Base-by-base conservation (phyloP, 345 rosid species). In the Brassica incana region DNA sequence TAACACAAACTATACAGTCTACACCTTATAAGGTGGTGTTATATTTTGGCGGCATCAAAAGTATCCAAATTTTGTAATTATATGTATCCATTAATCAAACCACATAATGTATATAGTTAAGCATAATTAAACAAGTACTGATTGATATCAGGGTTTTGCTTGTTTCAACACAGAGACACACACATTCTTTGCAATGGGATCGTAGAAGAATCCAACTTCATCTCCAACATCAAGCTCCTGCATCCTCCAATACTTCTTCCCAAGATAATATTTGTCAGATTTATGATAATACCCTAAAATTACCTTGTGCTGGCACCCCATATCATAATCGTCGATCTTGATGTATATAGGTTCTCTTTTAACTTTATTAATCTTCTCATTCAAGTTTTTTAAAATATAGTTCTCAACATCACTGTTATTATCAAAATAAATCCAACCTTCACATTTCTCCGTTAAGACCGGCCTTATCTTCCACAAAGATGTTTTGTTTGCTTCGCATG, bases 271-370 rank as follows among this genome's bases (percentile, higher is more conserved):
- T 8, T 8, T 5, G 2, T 69, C 52, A 69, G 75, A 45, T 20
- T 77, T 0, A 32, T 29, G 68, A 61, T 69, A 1, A 18, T 60
- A 77, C 16, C 69, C 69, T 0, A 77, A 45, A 6, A 14, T 45
- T 20, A 32, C 54, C 12, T 61, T 27, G 15, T 69, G 36, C 16
- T 48, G 63, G 15, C 0, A 61, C 7, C 54, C 70, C 2, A 38
- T 71, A 63, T 77, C 80, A 40, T 71, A 77, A 63, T 77, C 76
- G 14, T 70, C 65, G 64, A 77, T 36, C 71, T 62, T 77, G 54
- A 77, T 63, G 6, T n/a, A 7, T 43, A 69, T 43, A 60, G 50
- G 27, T 0, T 69, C 80, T 10, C 52, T 33, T 25, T 77, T 63
- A 4, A 70, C 14, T 33, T 0, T 18, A 5, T 15, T 6, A 20